Base-by-base conservation (phyloP, 2,329 filamentous ascomycete genomes). In the Arthrobotrys megalospora region DNA sequence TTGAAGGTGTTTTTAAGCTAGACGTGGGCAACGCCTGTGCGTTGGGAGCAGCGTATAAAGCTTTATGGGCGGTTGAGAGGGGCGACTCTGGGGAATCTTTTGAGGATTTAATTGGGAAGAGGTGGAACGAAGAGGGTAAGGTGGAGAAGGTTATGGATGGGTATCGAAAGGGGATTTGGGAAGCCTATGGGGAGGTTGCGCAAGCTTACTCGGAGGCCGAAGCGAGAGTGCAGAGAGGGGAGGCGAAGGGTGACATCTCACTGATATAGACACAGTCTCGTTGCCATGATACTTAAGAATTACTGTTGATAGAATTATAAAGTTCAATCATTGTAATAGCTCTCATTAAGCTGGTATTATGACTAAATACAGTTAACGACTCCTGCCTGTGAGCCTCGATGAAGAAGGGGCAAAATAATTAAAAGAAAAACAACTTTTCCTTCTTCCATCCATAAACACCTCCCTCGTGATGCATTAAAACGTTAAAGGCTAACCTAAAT, bases 11-110 rank as follows among this genome's bases (percentile, higher is more conserved):
- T 28, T 99, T 93, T 86, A 92, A 92, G 85, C 89, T 99, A 12
- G 94, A 98, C 83, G 93, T 98, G 4, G 95, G 96, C 28, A 97
- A 97, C 85, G 95, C 96, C 1, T 99, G 96, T 85, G 96, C 95
- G 10, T 86, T 98, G 12, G 96, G 96, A 12, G 93, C 93, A 6
- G 95, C 95, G 28, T 97, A 98, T 85, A 98, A 98, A 86, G 95
- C 96, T 12, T 91, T 97, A 0, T 99, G 96, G 96, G 94, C 92
- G 0, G 87, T 93, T 69, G 93, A 96, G 86, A 86, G 92, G 58
- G 84, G 85, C 24, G 84, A 81, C 0, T 82, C 85, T 1, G 87
- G 86, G 16, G 91, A 97, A 88, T 93, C 88, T 3, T 98, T 98
- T 85, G 96, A 98, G 83, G 91, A 95, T 79, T 87, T 97, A 80